Evolutionary conservation across 1,139 yeast species (phyloP).

Genomic region (Arxiozyma heterogenica): DNA sequence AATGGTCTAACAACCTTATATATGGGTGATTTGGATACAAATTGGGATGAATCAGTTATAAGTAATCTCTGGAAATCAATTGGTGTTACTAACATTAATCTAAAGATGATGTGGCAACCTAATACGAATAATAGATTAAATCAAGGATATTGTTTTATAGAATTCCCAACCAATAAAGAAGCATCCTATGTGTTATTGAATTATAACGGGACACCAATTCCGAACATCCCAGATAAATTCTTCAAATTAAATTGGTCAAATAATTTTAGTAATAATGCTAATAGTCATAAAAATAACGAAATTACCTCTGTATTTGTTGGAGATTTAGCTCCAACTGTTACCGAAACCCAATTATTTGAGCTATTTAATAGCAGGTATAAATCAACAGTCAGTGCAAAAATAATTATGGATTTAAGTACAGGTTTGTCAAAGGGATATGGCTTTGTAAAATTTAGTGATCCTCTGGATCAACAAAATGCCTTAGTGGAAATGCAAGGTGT

Average conservation of each 20-base stretch:
- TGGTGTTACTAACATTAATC: constrained; percentile 34
- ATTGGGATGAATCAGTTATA: constrained; percentile 56
- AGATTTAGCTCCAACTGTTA: constrained; percentile 62
- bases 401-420: constrained; percentile 66
- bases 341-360: constrained; percentile 59
- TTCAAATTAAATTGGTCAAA: constrained; percentile 65
- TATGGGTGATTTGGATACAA: constrained; percentile 74
- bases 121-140: constrained; percentile 31
- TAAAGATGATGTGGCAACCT: constrained; percentile 41
- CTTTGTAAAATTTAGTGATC: constrained; percentile 59
- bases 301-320: constrained; percentile 71
- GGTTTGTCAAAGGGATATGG: constrained; percentile 73
- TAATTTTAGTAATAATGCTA: constrained; percentile 37
- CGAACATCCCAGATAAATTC: constrained; percentile 48
- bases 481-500: constrained; percentile 66
- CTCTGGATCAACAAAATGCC: constrained; percentile 55
- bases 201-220: constrained; percentile 52
- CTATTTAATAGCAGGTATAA: constrained; percentile 55
- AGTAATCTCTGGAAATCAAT: constrained; percentile 45
- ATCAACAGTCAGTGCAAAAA: constrained; percentile 58
- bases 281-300: constrained; percentile 1
- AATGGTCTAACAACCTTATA: constrained; percentile 11
- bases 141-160: constrained; percentile 69
- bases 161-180: constrained; percentile 52
- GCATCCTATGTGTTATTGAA: constrained; percentile 57